Percentiles rank a stretch among this genome's conserved stretches.
phyloP scores from a whole-genome alignment of 495 filamentous ascomycete species.

The Platismatia glauca region DNA sequence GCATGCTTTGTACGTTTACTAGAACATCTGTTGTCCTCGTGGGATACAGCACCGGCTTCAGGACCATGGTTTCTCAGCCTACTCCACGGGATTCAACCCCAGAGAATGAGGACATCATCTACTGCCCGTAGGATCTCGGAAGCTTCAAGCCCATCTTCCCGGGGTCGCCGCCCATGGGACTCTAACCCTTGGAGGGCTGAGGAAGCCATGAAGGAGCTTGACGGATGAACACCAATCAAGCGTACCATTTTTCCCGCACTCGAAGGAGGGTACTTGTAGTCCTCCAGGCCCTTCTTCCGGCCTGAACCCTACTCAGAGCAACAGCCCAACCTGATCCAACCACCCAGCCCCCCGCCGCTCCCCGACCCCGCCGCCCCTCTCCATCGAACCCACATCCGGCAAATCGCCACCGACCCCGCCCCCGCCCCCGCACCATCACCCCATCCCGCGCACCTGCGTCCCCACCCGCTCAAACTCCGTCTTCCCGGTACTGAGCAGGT shows the following conservation, averaged over 20 bases:
- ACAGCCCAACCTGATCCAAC: background rate
- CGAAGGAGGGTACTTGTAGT: background rate
- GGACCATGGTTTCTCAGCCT: no score
- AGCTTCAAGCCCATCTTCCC: no score
- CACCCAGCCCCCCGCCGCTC: background rate
- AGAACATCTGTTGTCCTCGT: no score
- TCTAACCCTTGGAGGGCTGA: background rate
- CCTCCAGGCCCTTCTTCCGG: background rate
- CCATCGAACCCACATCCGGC: background rate
- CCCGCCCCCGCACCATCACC: background rate
- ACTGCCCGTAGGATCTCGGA: no score
- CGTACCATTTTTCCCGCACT: background rate
- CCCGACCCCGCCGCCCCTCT: background rate
- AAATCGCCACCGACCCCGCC: background rate
- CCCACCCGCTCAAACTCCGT: constrained; percentile 53
- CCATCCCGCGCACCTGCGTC: constrained; percentile 44
- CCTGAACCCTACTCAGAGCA: background rate
- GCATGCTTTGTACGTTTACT: no score
- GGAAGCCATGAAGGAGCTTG: background rate
- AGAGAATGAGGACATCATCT: no score
- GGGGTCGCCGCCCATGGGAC: no score
- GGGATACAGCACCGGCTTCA: no score
- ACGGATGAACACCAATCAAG: background rate
- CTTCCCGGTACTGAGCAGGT: constrained; percentile 52
- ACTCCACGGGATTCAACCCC: no score